Evolutionary conservation across 192 early-diverging fungal genomes (phyloP), one percentile per base, ranked within the genome.

Genomic region (Coemansia sp.): DNA sequence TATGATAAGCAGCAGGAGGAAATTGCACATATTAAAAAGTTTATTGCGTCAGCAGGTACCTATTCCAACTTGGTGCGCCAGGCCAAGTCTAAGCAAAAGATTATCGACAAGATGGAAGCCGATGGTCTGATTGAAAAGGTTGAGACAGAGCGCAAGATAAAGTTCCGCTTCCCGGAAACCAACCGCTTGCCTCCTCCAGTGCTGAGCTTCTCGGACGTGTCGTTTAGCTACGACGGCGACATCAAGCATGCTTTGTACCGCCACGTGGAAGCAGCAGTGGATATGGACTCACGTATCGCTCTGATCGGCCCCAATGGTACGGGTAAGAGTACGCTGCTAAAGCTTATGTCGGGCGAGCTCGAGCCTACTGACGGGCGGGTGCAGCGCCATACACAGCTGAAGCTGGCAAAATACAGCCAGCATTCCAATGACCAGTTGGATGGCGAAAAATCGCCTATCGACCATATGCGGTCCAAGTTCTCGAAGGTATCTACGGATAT

Each of bases 81-180:
- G 81, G 96, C 96, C 51, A 97, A 99, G 84, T 94, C 91, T 33
- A 90, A 94, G 73, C 96, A 96, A 70, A 99, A 99, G 90, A 99
- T 97, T 75, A 87, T 99, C 41, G 96, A 99, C 82, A 99, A 99
- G 83, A 99, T 99, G 96, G 91, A 94, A 80, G 96, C 94, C 57
- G 96, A 87, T 58, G 96, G 96, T 63, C 80, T 99, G 50, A 86
- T 99, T 46, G 96, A 99, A 63, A 94, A 96, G 82, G 91, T 96
- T 40, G 87, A 92, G 55, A 72, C 78, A 44, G 81, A 80, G 45
- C 79, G 71, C 48, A 60, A 83, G 57, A 91, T 93, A 83, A 85
- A 86, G 61, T 96, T 99, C 80, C 77, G 80, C 61, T 99, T 99
- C 83, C 85, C 88, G 39, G 82, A 88, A 61, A 83, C 87, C 44